phyloP scores from a whole-genome alignment of 176 grass and related monocot species.

The Carex myosuroides region DNA sequence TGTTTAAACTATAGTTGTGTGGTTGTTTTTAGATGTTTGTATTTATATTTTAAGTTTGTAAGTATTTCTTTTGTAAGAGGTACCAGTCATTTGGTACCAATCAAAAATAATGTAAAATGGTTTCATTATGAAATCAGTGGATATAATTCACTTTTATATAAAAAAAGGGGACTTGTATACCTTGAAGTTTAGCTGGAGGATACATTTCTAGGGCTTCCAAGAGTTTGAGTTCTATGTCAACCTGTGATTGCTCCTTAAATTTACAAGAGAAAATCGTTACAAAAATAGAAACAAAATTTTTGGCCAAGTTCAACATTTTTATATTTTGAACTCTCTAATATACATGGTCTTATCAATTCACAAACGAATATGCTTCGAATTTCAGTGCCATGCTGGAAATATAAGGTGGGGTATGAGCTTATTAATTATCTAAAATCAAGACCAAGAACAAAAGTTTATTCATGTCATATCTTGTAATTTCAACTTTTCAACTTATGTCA shows the following conservation, averaged over 20 bases:
- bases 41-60: no score
- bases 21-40: no score
- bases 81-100: no score
- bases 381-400: neutral
- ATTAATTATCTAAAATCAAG: no score
- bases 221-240: constrained; percentile 35
- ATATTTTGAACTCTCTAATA: neutral
- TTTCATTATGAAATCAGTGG: no score
- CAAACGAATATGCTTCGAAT: neutral
- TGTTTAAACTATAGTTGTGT: no score
- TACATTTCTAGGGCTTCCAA: constrained; percentile 37
- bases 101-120: no score
- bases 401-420: no score
- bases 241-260: constrained; percentile 48
- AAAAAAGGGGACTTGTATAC: neutral
- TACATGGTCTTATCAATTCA: neutral
- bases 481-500: neutral
- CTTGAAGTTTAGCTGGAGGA: constrained; percentile 34
- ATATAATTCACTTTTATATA: no score
- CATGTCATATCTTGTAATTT: neutral
- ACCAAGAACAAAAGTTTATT: neutral
- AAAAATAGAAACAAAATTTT: neutral
- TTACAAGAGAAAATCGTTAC: constrained; percentile 8
- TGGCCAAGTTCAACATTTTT: no score
- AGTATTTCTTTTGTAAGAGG: no score